These are phyloP conservation scores for Podaxis sp. DNA, from an alignment of 768 basidiomycete species.

Conservation along the genomic window DNA sequence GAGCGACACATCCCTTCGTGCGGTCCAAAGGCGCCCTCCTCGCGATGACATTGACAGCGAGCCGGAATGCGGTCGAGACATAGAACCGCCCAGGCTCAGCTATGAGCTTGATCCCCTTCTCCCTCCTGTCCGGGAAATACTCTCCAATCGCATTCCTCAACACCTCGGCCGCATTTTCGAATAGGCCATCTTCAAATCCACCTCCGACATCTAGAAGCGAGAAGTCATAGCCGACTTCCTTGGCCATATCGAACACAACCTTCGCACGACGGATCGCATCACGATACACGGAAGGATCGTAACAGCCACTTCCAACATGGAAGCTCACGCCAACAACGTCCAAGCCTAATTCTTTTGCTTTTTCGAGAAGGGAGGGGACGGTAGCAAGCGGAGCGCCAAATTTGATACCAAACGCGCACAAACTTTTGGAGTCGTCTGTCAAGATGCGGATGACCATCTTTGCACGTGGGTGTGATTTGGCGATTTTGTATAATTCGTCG, in stretches of 20 bases:
- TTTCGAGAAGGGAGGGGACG: slow-evolving; percentile 75
- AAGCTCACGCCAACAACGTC: slow-evolving; percentile 95
- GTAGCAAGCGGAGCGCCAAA: slow-evolving; percentile 87
- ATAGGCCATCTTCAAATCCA: slow-evolving; percentile 87
- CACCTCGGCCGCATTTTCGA: slow-evolving; percentile 74
- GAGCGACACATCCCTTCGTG: slow-evolving; percentile 1
- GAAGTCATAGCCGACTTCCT: slow-evolving; percentile 76
- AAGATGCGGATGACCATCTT: slow-evolving; percentile 91
- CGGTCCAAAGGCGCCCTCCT: slow-evolving; percentile 54
- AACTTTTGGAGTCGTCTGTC: slow-evolving; percentile 94
- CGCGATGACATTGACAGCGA: slow-evolving; percentile 93
- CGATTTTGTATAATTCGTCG: slow-evolving; percentile 93
- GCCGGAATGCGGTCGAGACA: slow-evolving; percentile 86
- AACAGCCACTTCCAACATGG: slow-evolving; percentile 97
- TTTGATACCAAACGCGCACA: slow-evolving; percentile 92
- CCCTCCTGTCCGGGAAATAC: slow-evolving; percentile 72
- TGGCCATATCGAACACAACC: slow-evolving; percentile 83
- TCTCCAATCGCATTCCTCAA: slow-evolving; percentile 65
- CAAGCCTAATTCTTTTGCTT: slow-evolving; percentile 73
- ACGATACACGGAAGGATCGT: slow-evolving; percentile 83
- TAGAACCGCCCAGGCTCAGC: slow-evolving; percentile 96
- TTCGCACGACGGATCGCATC: slow-evolving; percentile 86
- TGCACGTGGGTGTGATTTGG: slow-evolving; percentile 72
- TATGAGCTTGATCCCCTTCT: slow-evolving; percentile 68
- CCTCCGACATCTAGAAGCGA: slow-evolving; percentile 90